phyloP scores from a whole-genome alignment of 2,329 filamentous ascomycete genomes.

The Zopfia rhizophila region DNA sequence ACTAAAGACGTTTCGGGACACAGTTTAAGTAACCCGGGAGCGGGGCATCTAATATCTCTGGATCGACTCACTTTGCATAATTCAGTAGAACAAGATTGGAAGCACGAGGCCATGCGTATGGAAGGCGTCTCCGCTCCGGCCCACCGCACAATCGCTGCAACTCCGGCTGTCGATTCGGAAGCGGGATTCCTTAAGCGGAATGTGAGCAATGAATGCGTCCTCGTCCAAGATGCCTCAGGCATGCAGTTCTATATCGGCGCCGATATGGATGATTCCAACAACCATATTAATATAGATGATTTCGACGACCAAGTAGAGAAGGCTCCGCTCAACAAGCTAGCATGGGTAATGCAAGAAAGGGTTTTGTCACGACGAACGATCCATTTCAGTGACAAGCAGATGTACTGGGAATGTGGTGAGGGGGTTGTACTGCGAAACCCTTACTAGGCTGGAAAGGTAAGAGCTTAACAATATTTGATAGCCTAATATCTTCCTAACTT shows the following conservation, averaged over 20 bases:
- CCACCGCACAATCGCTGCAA: slow-evolving; percentile 14
- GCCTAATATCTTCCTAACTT: slow-evolving; percentile 11
- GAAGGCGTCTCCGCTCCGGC: slow-evolving; percentile 11
- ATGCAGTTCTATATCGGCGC: slow-evolving; percentile 13
- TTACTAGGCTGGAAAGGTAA: slow-evolving; percentile 27
- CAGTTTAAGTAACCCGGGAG: slow-evolving; percentile 21
- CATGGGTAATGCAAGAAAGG: slow-evolving; percentile 33
- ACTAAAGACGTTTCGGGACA: slow-evolving; percentile 26
- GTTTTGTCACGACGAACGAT: slow-evolving; percentile 27
- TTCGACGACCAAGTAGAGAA: slow-evolving; percentile 19
- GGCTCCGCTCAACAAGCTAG: slow-evolving; percentile 28
- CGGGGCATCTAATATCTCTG: slow-evolving; percentile 23
- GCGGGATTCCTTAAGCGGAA: slow-evolving; percentile 13
- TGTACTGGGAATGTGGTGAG: slow-evolving; percentile 30
- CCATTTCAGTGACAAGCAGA: slow-evolving; percentile 29
- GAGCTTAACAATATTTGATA: slow-evolving; percentile 13
- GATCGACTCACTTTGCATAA: slow-evolving; percentile 33
- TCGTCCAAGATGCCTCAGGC: slow-evolving; percentile 11
- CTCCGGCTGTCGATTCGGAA: slow-evolving; percentile 7
- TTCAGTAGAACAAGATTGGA: slow-evolving; percentile 22
- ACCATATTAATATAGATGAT: slow-evolving; percentile 20
- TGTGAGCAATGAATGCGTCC: slow-evolving; percentile 7
- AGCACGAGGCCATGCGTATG: slow-evolving; percentile 7
- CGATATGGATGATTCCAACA: slow-evolving; percentile 14
- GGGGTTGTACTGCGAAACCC: slow-evolving; percentile 29